Conservation (phyloP, 768 basidiomycete genomes). For the Leccinum barrowsii region DNA sequence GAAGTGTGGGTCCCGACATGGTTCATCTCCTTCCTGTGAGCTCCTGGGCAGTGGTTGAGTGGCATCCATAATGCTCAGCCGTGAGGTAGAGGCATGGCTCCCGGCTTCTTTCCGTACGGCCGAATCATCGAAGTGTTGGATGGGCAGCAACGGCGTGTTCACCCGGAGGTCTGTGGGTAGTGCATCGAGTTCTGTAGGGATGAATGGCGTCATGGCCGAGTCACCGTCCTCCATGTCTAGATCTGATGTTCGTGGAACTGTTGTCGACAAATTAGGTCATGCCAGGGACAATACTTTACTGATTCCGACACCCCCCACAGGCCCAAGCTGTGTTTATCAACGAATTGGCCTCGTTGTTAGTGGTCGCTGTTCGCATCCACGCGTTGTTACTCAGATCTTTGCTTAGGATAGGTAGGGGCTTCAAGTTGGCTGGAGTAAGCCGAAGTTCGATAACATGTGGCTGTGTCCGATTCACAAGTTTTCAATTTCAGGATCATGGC, state of each 20-base stretch:
- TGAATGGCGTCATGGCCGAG: constrained; percentile 14
- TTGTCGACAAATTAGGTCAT: constrained; percentile 5
- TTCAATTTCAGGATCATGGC: constrained; percentile 38
- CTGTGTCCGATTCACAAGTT: constrained; percentile 8
- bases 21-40: constrained; percentile 12
- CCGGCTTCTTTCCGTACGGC: constrained; percentile 10
- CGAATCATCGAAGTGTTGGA: constrained; percentile 4
- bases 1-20: constrained; percentile 46
- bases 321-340: not conserved
- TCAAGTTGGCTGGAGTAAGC: not conserved
- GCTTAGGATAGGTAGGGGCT: not conserved
- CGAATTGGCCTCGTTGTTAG: not conserved
- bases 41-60: not conserved
- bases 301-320: not conserved
- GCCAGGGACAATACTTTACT: not conserved
- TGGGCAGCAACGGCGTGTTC: constrained; percentile 3
- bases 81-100: constrained; percentile 7
- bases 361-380: not conserved
- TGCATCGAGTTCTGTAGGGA: constrained; percentile 20
- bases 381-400: not conserved
- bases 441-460: constrained; percentile 13
- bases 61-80: not conserved
- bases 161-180: not conserved
- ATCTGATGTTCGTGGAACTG: not conserved
- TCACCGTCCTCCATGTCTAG: constrained; percentile 15